Base-by-base conservation (phyloP, 805 yeast species). In the Candida ascalaphidarum region DNA sequence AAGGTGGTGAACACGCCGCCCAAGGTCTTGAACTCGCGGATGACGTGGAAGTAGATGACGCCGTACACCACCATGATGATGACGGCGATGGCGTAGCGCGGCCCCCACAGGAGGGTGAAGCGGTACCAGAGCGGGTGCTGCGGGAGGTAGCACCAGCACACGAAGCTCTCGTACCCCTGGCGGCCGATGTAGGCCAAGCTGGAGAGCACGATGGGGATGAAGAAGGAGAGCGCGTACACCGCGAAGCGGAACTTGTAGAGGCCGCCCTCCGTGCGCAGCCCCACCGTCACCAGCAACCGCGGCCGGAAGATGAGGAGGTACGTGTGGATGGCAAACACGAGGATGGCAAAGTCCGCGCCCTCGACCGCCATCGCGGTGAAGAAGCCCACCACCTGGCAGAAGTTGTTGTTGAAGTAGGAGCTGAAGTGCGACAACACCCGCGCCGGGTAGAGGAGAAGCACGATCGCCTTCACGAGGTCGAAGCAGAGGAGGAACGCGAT, bases 321-420 rank as follows among this genome's bases (percentile, higher is more conserved):
- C 7, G 89, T 80, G 53, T 86, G 95, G 11, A 85, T 54, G 2
- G 96, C 95, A 55, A 86, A 81, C 20, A 79, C 68, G 18, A 84
- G 58, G 29, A 85, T 86, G 11, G 92, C 86, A 20, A 84, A 46
- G 52, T 86, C 96, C 2, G 88, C 85, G 13, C 94, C 94, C 52
- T 83, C 94, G 10, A 81, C 79, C 14, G 84, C 68, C 22, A 77
- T 65, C 3, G 88, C 82, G 1, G 94, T 81, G 52, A 83, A 76
- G 62, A 81, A 85, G 2, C 95, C 95, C 20, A 80, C 67, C 4
- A 74, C 71, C 44, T 77, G 73, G 41, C 78, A 72, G 45, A 80
- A 73, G 17, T 49, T 51, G 22, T 60, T 53, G 39, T 61, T 62
- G 30, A 62, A 66, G 46, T 72, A 74, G 6, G 74, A 55, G 7